Evolutionary conservation across 169 alveolate species (phyloP).

Genomic region (Plasmodium inui): DNA sequence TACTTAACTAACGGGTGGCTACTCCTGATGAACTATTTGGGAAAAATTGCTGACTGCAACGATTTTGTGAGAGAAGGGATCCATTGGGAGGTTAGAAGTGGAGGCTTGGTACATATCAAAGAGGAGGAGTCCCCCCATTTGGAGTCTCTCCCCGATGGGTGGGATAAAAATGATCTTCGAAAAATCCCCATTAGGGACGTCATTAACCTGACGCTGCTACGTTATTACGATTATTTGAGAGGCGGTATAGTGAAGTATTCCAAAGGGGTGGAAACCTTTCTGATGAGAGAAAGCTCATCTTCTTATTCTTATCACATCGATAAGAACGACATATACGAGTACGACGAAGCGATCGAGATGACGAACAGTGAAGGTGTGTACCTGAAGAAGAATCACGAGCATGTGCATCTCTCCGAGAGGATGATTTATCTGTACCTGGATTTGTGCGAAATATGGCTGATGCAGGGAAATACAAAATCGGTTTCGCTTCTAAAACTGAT

Average conservation of each 20-base stretch:
- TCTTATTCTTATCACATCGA: neutral
- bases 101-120: neutral
- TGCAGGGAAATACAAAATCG: constrained; percentile 22
- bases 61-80: constrained; percentile 9
- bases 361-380: constrained; percentile 3
- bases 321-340: constrained; percentile 63
- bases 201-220: constrained; percentile 51
- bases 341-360: constrained; percentile 40
- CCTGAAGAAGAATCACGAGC: neutral
- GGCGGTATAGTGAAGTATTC: constrained; percentile 12
- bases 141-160: neutral
- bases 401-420: constrained; percentile 12
- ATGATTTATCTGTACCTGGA: constrained; percentile 58
- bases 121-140: neutral
- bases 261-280: neutral
- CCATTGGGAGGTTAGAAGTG: neutral
- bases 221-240: constrained; percentile 21
- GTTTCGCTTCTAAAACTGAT: constrained; percentile 39
- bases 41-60: constrained; percentile 24
- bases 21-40: constrained; percentile 41
- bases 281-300: neutral
- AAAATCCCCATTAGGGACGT: constrained; percentile 20
- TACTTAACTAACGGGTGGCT: constrained; percentile 51
- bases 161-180: neutral
- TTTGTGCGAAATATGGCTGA: constrained; percentile 71